Percentiles rank a stretch among this genome's conserved stretches.
phyloP scores from a whole-genome alignment of 2,329 filamentous ascomycete genomes.

The Sarocladiaceae sp. region DNA sequence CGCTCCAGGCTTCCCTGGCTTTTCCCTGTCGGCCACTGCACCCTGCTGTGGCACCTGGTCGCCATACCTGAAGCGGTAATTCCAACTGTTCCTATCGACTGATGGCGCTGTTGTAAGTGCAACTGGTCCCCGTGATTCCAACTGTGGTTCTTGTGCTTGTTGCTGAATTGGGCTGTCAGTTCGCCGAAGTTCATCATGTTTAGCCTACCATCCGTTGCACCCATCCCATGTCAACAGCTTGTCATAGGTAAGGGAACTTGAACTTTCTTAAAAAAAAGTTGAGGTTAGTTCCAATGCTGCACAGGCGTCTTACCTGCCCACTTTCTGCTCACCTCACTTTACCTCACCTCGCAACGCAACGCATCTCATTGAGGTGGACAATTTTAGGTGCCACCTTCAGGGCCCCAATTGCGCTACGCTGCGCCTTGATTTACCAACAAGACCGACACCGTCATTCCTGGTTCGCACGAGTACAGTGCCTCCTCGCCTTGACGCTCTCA shows the following conservation, averaged over 20 bases:
- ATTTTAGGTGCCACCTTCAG: not conserved
- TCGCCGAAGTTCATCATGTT: not conserved
- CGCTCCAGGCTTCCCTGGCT: not conserved
- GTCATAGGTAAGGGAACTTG: not conserved
- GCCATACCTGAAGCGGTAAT: too few relatives aligned
- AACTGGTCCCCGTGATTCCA: too few relatives aligned
- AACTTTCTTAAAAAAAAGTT: not conserved
- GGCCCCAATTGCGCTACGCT: not conserved
- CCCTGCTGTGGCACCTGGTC: not conserved
- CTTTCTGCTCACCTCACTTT: slow-evolving; percentile 7
- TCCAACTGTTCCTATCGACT: too few relatives aligned
- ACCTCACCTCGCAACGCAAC: not conserved
- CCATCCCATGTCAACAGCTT: not conserved
- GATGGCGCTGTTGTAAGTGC: too few relatives aligned
- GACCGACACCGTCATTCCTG: too few relatives aligned
- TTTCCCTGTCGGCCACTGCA: not conserved
- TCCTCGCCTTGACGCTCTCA: not conserved
- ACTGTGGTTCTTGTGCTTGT: not conserved
- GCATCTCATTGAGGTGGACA: not conserved
- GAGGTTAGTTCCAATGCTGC: not conserved
- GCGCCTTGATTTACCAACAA: not conserved
- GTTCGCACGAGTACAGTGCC: too few relatives aligned
- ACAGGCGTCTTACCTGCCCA: slow-evolving; percentile 4
- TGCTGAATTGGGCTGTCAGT: not conserved
- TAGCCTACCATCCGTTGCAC: not conserved